Percentiles rank a stretch among this genome's conserved stretches.
phyloP scores from a whole-genome alignment of 495 filamentous ascomycete genomes.

The Neurospora intermedia region DNA sequence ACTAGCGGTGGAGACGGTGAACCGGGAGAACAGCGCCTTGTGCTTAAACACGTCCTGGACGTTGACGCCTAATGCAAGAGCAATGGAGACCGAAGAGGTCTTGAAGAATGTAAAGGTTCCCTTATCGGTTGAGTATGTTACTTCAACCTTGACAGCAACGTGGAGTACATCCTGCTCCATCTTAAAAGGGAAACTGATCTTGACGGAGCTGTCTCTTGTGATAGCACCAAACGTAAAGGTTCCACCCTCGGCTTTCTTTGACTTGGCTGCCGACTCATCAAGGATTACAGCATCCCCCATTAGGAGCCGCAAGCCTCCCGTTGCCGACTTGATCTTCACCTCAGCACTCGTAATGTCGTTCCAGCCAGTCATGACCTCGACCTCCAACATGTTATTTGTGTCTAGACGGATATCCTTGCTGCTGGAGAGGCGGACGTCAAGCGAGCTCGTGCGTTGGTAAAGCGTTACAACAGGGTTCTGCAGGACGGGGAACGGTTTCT shows the following conservation, averaged over 20 bases:
- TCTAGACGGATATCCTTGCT: slow-evolving; percentile 62
- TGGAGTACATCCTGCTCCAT: slow-evolving; percentile 66
- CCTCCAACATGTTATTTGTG: slow-evolving; percentile 59
- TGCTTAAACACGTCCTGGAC: slow-evolving; percentile 94
- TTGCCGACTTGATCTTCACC: slow-evolving; percentile 66
- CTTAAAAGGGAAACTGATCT: slow-evolving; percentile 69
- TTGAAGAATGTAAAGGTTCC: slow-evolving; percentile 63
- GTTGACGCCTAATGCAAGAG: slow-evolving; percentile 81
- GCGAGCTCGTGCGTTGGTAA: slow-evolving; percentile 36
- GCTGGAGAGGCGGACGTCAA: slow-evolving; percentile 34
- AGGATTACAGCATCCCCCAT: slow-evolving; percentile 57
- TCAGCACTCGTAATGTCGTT: slow-evolving; percentile 61
- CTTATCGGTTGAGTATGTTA: slow-evolving; percentile 62
- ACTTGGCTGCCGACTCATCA: slow-evolving; percentile 34
- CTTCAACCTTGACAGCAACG: slow-evolving; percentile 65
- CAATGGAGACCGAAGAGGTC: slow-evolving; percentile 52
- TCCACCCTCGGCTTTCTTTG: slow-evolving; percentile 49
- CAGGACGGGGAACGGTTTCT: slow-evolving; percentile 32
- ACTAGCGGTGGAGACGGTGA: slow-evolving; percentile 73
- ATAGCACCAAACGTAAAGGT: slow-evolving; percentile 54
- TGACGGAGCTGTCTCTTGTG: slow-evolving; percentile 33
- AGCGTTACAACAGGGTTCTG: slow-evolving; percentile 33
- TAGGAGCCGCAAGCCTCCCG: slow-evolving; percentile 77
- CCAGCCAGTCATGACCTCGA: slow-evolving; percentile 64
- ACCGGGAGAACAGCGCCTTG: slow-evolving; percentile 69